A percentile compares a stretch with the other conserved stretches of the same genome.
Conservation (phyloP, 495 filamentous ascomycete species). For the Tuber microsphaerosporum region DNA sequence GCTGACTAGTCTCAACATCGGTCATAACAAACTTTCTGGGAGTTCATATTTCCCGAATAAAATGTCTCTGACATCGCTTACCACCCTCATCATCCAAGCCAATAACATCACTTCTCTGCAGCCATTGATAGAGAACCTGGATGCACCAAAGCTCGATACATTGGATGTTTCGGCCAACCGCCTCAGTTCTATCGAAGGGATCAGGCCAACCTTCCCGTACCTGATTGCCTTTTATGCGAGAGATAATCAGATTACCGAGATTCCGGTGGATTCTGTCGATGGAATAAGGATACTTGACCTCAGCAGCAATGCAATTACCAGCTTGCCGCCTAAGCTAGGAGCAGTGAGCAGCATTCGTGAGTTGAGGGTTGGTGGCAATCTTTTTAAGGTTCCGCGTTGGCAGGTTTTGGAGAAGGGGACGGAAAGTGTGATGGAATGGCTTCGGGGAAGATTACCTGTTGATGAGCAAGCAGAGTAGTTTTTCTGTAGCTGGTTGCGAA, state of each 20-base stretch:
- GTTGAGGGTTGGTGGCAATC: conserved; percentile 46
- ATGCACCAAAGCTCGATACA: conserved; percentile 63
- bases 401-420: conserved; percentile 82
- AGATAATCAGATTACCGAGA: conserved; percentile 66
- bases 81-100: conserved; percentile 62
- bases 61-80: conserved; percentile 64
- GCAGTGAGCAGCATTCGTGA: conserved; percentile 51
- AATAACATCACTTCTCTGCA: conserved; percentile 62
- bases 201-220: conserved; percentile 56
- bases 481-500: neutral
- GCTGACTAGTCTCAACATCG: conserved; percentile 67
- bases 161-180: conserved; percentile 76
- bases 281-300: conserved; percentile 72
- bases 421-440: conserved; percentile 74
- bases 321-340: conserved; percentile 70
- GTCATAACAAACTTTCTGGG: conserved; percentile 65
- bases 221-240: conserved; percentile 61
- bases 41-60: conserved; percentile 54
- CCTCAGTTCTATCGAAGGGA: conserved; percentile 56
- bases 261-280: conserved; percentile 64
- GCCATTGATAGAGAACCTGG: conserved; percentile 56
- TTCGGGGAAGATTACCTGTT: conserved; percentile 67
- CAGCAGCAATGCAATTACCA: conserved; percentile 71
- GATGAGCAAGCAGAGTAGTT: conserved; percentile 44
- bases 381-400: conserved; percentile 65